Conservation (phyloP, 2,329 filamentous ascomycete species). For the Alternaria rosae region DNA sequence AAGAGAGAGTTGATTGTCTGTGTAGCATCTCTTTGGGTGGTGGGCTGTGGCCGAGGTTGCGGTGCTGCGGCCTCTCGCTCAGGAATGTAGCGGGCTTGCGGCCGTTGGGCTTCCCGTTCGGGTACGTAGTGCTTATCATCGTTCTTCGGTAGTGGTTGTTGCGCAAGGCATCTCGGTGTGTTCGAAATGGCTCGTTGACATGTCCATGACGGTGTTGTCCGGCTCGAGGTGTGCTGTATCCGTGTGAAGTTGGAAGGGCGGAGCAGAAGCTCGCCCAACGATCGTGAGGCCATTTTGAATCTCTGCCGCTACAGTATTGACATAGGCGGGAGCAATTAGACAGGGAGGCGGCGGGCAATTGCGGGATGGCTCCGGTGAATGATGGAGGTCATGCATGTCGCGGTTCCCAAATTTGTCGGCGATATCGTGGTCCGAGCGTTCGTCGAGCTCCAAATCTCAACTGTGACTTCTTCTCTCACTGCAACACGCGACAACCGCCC, state of each 20-base stretch:
- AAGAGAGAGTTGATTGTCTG: slow-evolving; percentile 38
- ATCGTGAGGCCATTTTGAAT: slow-evolving; percentile 39
- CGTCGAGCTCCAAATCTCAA: slow-evolving; percentile 16
- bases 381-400: slow-evolving; percentile 15
- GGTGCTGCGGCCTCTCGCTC: not conserved
- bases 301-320: not conserved
- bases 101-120: not conserved
- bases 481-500: slow-evolving; percentile 15
- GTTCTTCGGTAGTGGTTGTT: slow-evolving; percentile 20
- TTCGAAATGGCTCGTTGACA: slow-evolving; percentile 20
- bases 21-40: slow-evolving; percentile 18
- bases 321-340: not conserved
- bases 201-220: slow-evolving; percentile 23
- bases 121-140: slow-evolving; percentile 5
- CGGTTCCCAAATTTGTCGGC: slow-evolving; percentile 35
- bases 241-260: slow-evolving; percentile 36
- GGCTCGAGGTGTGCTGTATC: slow-evolving; percentile 21
- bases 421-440: slow-evolving; percentile 23
- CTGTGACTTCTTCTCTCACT: slow-evolving; percentile 14
- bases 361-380: slow-evolving; percentile 8
- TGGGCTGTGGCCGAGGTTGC: slow-evolving; percentile 1
- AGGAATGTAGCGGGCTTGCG: slow-evolving; percentile 1
- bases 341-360: slow-evolving; percentile 5
- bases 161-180: slow-evolving; percentile 13
- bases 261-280: slow-evolving; percentile 43